These are phyloP conservation scores for Pyricularia sp. DNA, from an alignment of 2,329 filamentous ascomycete species.

Conservation along the genomic window DNA sequence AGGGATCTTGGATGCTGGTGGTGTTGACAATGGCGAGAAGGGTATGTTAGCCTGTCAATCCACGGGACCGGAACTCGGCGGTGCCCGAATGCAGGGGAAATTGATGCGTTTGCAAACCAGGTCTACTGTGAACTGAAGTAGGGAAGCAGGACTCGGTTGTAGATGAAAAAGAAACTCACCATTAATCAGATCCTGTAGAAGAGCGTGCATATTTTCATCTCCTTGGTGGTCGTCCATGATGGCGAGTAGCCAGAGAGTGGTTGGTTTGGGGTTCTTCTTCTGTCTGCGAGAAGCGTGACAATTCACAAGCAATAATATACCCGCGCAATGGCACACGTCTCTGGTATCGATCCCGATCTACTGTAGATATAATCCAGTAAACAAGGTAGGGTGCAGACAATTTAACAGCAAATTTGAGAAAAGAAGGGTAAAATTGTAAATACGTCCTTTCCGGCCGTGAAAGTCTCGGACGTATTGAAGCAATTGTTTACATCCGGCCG, in stretches of 20 bases:
- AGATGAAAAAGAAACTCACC: not conserved
- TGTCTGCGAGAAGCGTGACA: not conserved
- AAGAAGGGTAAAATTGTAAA: not conserved
- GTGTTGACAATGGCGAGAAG: not conserved
- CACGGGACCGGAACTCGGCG: not conserved
- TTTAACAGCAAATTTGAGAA: not conserved
- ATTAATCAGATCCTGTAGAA: not conserved
- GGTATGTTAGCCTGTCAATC: not conserved
- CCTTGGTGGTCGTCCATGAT: not conserved
- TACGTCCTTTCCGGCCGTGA: not conserved
- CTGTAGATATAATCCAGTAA: not conserved
- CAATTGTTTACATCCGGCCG: not conserved
- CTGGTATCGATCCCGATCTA: not conserved
- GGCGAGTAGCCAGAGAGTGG: not conserved
- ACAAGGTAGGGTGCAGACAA: not conserved
- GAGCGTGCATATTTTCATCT: not conserved
- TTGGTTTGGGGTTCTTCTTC: no score
- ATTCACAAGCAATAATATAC: not conserved
- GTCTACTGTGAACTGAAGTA: no score
- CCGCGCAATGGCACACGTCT: not conserved
- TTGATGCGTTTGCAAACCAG: not conserved
- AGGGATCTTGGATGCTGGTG: constrained; percentile 46
- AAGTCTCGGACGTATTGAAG: not conserved
- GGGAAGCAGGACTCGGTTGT: not conserved
- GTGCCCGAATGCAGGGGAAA: not conserved